phyloP scores from a whole-genome alignment of 805 yeast genomes.

The Jamesozyma hellenica region DNA sequence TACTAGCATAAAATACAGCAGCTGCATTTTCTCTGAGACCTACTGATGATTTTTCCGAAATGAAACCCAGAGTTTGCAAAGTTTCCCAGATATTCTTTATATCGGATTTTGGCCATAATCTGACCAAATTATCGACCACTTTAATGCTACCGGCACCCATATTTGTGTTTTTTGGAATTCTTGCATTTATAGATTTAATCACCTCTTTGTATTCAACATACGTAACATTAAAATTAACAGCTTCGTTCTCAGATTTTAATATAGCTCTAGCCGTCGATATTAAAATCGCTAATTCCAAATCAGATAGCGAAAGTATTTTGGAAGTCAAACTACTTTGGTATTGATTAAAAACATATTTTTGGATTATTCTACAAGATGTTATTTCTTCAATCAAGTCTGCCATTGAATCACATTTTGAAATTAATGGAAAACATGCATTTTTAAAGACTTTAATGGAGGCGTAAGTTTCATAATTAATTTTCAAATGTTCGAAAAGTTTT shows the following conservation, averaged over 20 bases:
- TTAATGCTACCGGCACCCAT: slow-evolving; percentile 21
- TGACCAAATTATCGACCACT: slow-evolving; percentile 31
- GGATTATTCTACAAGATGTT: slow-evolving; percentile 10
- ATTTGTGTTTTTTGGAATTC: slow-evolving; percentile 28
- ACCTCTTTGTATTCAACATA: slow-evolving; percentile 63
- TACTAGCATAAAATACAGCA: slow-evolving; percentile 33
- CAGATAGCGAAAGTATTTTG: slow-evolving; percentile 41
- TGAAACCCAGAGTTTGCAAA: slow-evolving; percentile 44
- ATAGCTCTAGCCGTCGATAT: slow-evolving; percentile 69
- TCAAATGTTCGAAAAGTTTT: slow-evolving; percentile 30
- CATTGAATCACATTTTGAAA: slow-evolving; percentile 27
- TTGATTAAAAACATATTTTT: slow-evolving; percentile 25
- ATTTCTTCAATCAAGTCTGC: slow-evolving; percentile 20
- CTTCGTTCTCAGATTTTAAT: slow-evolving; percentile 44
- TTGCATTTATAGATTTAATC: slow-evolving; percentile 36
- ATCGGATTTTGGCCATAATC: slow-evolving; percentile 51
- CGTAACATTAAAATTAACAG: slow-evolving; percentile 65
- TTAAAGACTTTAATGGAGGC: slow-evolving; percentile 47
- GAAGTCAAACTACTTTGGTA: slow-evolving; percentile 18
- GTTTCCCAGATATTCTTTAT: slow-evolving; percentile 69
- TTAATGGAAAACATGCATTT: slow-evolving; percentile 35
- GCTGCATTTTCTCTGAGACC: slow-evolving; percentile 33
- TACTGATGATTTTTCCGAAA: slow-evolving; percentile 38
- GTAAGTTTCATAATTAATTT: slow-evolving; percentile 45
- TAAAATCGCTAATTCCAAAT: slow-evolving; percentile 58